Evolutionary conservation across 768 basidiomycete species (phyloP).

Genomic region (Calocera cornea): DNA sequence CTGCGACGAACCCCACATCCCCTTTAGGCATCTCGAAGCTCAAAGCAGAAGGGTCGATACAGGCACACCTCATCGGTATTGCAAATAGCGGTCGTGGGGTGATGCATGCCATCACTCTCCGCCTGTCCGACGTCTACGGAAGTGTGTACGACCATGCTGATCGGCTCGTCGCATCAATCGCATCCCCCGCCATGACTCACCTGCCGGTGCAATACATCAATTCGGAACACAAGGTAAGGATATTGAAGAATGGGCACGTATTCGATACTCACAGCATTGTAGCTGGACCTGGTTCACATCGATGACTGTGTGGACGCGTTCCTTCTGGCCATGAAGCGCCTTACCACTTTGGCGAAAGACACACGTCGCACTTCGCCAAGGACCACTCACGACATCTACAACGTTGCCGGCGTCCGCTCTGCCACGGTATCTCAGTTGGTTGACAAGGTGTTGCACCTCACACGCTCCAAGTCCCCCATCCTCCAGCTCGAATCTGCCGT

Average conservation of each 20-base stretch:
- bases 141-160: slow-evolving; percentile 18
- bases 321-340: slow-evolving; percentile 14
- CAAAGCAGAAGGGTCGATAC: slow-evolving; percentile 15
- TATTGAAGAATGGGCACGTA: too few relatives aligned
- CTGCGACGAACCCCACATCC: slow-evolving; percentile 12
- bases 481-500: slow-evolving; percentile 15
- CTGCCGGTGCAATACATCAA: slow-evolving; percentile 20
- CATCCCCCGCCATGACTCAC: slow-evolving; percentile 19
- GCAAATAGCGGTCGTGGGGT: background rate
- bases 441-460: slow-evolving; percentile 17
- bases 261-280: background rate
- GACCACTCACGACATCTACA: slow-evolving; percentile 14
- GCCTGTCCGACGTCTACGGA: slow-evolving; percentile 23
- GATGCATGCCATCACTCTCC: slow-evolving; percentile 15
- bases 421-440: slow-evolving; percentile 18
- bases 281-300: slow-evolving; percentile 19
- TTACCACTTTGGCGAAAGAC: background rate
- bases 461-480: slow-evolving; percentile 19
- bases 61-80: slow-evolving; percentile 5
- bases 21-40: slow-evolving; percentile 20
- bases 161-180: slow-evolving; percentile 19
- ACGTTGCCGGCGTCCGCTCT: slow-evolving; percentile 19
- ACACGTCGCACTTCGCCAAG: background rate
- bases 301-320: slow-evolving; percentile 22
- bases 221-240: slow-evolving; percentile 10